A percentile compares a stretch with the other conserved stretches of the same genome.
These are phyloP conservation scores for Fusarium nisikadoi DNA, from an alignment of 2,329 filamentous ascomycete species.

Conservation along the genomic window DNA sequence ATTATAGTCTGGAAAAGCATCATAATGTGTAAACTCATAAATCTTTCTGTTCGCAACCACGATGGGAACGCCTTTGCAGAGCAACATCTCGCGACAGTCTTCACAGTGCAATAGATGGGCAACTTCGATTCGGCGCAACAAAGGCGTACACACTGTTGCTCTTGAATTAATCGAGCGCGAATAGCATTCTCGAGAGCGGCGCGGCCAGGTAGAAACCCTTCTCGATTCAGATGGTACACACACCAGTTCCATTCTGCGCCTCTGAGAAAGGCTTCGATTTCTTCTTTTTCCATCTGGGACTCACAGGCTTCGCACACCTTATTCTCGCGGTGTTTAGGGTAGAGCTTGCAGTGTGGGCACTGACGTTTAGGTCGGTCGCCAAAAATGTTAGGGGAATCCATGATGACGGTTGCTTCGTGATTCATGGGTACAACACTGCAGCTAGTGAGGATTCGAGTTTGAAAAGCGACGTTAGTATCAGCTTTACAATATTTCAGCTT, in stretches of 20 bases:
- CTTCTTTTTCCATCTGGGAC: not conserved
- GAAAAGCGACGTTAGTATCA: not conserved
- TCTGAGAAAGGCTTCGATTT: not conserved
- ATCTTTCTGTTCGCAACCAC: conserved; percentile 3
- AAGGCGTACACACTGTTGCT: conserved; percentile 14
- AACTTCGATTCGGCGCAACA: not conserved
- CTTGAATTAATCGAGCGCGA: conserved; percentile 2
- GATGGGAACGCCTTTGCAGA: not conserved
- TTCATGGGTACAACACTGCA: not conserved
- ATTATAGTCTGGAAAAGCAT: not conserved
- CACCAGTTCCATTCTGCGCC: conserved; percentile 4
- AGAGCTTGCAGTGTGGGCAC: conserved; percentile 24
- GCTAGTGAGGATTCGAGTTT: not conserved
- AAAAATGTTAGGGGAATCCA: not conserved
- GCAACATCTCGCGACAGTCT: conserved; percentile 6
- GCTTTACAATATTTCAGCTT: not conserved
- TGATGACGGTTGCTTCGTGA: not conserved
- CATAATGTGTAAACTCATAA: not conserved
- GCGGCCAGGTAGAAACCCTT: not conserved
- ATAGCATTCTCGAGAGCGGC: conserved; percentile 1
- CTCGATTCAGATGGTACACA: conserved; percentile 15
- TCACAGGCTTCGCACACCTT: conserved; percentile 21
- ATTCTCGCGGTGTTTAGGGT: not conserved
- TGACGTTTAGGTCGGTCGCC: not conserved
- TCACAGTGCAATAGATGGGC: conserved; percentile 9